Evolutionary conservation across 2,329 filamentous ascomycete species (phyloP), one percentile per base, ranked within the genome.

Genomic region (Beauveria sp.): DNA sequence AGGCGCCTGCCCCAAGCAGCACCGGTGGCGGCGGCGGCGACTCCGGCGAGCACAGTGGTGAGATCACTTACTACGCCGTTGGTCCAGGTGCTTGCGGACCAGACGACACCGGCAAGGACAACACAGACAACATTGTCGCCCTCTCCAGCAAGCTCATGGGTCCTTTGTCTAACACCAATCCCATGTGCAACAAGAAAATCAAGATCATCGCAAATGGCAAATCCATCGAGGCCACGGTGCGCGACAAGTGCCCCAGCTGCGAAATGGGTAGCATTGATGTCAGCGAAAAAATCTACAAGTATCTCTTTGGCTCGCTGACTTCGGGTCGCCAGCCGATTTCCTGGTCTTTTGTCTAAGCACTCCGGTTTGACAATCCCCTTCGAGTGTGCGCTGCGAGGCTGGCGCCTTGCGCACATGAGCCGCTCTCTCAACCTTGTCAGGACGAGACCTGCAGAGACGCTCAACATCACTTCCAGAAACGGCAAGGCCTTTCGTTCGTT

Each of bases 221-320:
- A 72, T 80, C 79, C 2, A 72, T 78, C 67, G 77, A 73, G 2
- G 89, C 85, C 64, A 81, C 68, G 3, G 83, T 93, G 64, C 82
- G 81, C 58, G 90, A 95, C 78, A 91, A 90, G 77, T 95, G 90
- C 80, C 83, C 83, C 75, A 87, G 87, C 67, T 95, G 90, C 73
- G 69, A 57, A 54, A 58, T 68, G 40, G 65, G 72, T 46, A 77
- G 80, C 68, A 82, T 91, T 54, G 88, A 91, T 69, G 79, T 88
- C 66, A 84, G 81, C 66, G 74, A 78, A 64, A 78, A 80, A 67
- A 74, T 82, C 64, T 88, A 86, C 74, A 65, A 68, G n/a, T 75
- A 79, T 22, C 76, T 89, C 60, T 80, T 76, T 55, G 79, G 75
- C 28, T 34, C 31, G 31, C 72, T n/a, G 74, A 66, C n/a, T 24